These are phyloP conservation scores for Pterocarpus macrocarpus DNA, from an alignment of 306 rosid genomes.

Conservation along the genomic window DNA sequence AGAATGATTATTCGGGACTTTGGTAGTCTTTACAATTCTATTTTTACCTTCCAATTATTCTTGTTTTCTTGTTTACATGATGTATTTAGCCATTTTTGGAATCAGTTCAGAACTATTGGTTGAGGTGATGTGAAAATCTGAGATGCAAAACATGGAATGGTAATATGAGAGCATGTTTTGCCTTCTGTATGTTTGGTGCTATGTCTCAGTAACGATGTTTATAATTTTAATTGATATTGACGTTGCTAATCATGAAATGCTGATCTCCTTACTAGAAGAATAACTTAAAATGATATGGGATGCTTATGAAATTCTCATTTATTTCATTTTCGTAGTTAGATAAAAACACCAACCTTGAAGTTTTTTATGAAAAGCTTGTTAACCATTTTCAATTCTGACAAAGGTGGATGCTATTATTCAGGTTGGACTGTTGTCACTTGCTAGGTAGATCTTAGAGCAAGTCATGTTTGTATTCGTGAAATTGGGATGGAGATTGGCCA, in stretches of 20 bases:
- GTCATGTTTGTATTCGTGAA: neutral
- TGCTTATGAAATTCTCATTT: neutral
- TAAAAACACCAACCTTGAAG: neutral
- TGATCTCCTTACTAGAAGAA: neutral
- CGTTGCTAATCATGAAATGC: neutral
- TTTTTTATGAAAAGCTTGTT: neutral
- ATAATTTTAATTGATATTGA: neutral
- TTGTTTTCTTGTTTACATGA: neutral
- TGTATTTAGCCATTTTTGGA: neutral
- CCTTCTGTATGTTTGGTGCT: neutral
- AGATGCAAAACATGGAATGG: slow-evolving; percentile 30
- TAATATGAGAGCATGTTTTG: neutral
- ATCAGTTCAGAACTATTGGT: neutral
- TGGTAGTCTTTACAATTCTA: neutral
- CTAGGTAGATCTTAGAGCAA: neutral
- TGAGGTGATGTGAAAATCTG: neutral
- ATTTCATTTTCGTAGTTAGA: neutral
- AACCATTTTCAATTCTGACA: slow-evolving; percentile 2
- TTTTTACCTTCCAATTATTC: neutral
- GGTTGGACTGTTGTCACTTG: neutral
- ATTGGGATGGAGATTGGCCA: neutral
- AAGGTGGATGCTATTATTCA: neutral
- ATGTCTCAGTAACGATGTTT: neutral
- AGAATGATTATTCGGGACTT: neutral
- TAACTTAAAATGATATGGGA: neutral